These are phyloP conservation scores for Wickerhamia fluorescens DNA, from an alignment of 805 yeast species.

Conservation along the genomic window DNA sequence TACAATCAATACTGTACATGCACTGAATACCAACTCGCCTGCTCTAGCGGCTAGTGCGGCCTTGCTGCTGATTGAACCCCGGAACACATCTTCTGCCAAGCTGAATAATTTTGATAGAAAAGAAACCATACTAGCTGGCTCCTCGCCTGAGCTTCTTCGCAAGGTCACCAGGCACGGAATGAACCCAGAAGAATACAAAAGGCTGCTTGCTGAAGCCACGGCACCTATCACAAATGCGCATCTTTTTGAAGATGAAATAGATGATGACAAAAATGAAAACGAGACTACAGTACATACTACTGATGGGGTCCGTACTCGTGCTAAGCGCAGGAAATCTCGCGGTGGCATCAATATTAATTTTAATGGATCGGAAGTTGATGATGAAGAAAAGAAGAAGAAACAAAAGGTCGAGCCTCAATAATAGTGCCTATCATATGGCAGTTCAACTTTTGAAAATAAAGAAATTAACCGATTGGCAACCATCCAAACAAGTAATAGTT, in stretches of 20 bases:
- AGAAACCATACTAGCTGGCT: neutral
- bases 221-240: conserved; percentile 26
- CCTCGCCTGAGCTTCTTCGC: conserved; percentile 23
- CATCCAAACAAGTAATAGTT: no score
- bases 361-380: conserved; percentile 1
- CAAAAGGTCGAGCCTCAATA: neutral
- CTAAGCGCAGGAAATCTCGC: conserved; percentile 20
- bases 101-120: neutral
- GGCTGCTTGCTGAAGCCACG: conserved; percentile 26
- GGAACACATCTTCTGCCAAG: neutral
- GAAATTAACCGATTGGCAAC: no score
- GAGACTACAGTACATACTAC: conserved; percentile 5
- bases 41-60: neutral
- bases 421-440: no score
- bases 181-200: conserved; percentile 23
- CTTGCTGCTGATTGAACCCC: neutral
- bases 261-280: conserved; percentile 14
- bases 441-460: no score
- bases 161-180: conserved; percentile 30
- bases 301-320: conserved; percentile 2
- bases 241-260: conserved; percentile 34
- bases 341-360: conserved; percentile 18
- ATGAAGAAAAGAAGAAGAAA: neutral
- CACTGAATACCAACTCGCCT: neutral
- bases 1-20: conserved; percentile 21